Evolutionary conservation across 805 yeast species (phyloP).

Genomic region (Myxozyma geophila): DNA sequence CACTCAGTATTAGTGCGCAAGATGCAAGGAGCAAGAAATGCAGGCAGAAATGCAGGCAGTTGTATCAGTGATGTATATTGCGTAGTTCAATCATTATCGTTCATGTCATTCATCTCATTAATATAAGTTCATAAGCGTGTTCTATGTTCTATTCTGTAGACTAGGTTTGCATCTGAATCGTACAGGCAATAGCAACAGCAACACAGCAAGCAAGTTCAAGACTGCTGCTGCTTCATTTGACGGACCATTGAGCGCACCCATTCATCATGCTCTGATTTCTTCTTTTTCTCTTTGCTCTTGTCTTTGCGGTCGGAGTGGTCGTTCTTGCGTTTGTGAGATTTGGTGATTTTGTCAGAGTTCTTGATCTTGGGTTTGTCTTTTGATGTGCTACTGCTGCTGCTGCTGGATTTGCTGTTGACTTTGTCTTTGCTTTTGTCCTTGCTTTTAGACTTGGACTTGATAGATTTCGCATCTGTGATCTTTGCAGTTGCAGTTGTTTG

Average conservation of each 20-base stretch:
- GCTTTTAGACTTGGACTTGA: slow-evolving; percentile 1
- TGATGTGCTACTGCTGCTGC: slow-evolving; percentile 11
- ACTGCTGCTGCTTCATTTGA: slow-evolving; percentile 19
- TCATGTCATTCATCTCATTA: too few relatives aligned
- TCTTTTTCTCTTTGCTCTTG: slow-evolving; percentile 38
- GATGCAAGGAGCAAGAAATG: background rate
- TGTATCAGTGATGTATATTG: background rate
- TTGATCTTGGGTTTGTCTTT: slow-evolving; percentile 30
- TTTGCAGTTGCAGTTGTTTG: too few relatives aligned
- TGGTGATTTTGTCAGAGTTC: slow-evolving; percentile 41
- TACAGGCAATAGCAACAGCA: background rate
- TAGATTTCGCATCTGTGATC: too few relatives aligned
- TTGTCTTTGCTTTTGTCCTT: background rate
- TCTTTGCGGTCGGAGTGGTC: slow-evolving; percentile 44
- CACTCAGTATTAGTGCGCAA: background rate
- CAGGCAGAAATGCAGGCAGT: background rate
- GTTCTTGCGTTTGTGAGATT: slow-evolving; percentile 38
- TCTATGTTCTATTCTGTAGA: too few relatives aligned
- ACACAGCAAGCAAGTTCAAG: background rate
- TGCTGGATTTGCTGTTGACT: background rate
- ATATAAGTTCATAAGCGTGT: too few relatives aligned
- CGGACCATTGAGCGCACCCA: slow-evolving; percentile 25
- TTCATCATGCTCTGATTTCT: slow-evolving; percentile 4
- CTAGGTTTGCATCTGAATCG: background rate
- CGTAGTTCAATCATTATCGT: background rate